Percentiles rank a stretch among this genome's conserved stretches.
These are phyloP conservation scores for Starmerella scarabaei DNA, from an alignment of 805 yeast genomes.

Conservation along the genomic window DNA sequence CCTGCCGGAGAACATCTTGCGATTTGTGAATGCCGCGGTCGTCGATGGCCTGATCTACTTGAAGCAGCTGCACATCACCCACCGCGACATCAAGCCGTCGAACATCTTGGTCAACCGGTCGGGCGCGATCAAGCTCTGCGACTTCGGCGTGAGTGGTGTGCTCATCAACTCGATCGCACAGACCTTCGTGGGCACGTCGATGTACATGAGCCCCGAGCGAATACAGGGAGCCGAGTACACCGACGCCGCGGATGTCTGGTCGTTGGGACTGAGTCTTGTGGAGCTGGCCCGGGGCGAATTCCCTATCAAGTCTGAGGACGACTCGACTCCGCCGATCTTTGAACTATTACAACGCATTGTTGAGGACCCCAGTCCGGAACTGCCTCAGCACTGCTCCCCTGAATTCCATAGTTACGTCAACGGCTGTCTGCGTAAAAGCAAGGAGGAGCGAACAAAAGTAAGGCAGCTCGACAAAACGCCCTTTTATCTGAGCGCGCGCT, in stretches of 20 bases:
- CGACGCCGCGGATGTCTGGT: conserved; percentile 96
- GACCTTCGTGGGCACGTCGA: conserved; percentile 95
- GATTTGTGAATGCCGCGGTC: conserved; percentile 63
- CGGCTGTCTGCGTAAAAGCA: conserved; percentile 53
- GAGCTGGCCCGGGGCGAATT: conserved; percentile 78
- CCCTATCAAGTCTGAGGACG: conserved; percentile 31
- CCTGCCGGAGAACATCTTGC: conserved; percentile 53
- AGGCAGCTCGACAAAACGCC: conserved; percentile 41
- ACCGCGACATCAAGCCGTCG: conserved; percentile 91
- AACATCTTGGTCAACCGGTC: conserved; percentile 76
- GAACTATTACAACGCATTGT: conserved; percentile 88
- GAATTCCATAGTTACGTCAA: conserved; percentile 57
- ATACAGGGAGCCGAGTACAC: conserved; percentile 90
- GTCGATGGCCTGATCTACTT: conserved; percentile 69
- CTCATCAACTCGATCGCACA: conserved; percentile 89
- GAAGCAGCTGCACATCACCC: conserved; percentile 78
- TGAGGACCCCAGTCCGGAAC: conserved; percentile 76
- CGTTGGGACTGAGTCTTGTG: conserved; percentile 77
- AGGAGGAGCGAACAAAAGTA: conserved; percentile 63
- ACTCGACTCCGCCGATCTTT: conserved; percentile 37
- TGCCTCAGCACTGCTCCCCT: conserved; percentile 36
- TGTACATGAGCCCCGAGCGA: conserved; percentile 96
- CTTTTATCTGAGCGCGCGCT: conserved; percentile 18
- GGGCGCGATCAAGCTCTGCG: conserved; percentile 86
- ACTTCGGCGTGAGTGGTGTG: conserved; percentile 91